Conservation (phyloP, 352 stramenopile genomes). For the Globisporangium apiculatum region DNA sequence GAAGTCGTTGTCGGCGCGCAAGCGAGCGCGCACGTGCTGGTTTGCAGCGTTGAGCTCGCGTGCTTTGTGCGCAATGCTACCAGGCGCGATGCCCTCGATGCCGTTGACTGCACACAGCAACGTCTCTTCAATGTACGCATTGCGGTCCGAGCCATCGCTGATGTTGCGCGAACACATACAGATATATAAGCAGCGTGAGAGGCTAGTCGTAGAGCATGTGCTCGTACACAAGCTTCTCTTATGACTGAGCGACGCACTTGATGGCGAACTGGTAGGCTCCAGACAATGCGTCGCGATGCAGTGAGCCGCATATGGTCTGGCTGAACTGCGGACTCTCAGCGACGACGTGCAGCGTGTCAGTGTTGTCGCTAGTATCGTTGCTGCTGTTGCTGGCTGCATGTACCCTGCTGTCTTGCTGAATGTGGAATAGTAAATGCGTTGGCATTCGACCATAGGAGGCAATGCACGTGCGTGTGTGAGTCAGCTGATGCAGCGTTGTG, state of each 20-base stretch:
- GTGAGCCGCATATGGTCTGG: slow-evolving; percentile 35
- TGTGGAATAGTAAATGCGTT: no score
- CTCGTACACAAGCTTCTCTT: no score
- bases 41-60: slow-evolving; percentile 13
- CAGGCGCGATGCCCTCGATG: slow-evolving; percentile 28
- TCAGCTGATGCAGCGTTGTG: background rate
- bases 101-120: slow-evolving; percentile 68
- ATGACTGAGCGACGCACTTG: slow-evolving; percentile 12
- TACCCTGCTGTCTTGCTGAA: no score
- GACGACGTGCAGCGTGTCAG: slow-evolving; percentile 15
- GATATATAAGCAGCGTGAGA: no score
- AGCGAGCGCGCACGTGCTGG: slow-evolving; percentile 54
- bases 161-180: background rate
- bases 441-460: no score
- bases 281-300: slow-evolving; percentile 13
- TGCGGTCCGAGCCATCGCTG: slow-evolving; percentile 45
- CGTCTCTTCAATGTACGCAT: slow-evolving; percentile 91
- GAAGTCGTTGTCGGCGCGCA: slow-evolving; percentile 96
- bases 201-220: no score
- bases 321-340: slow-evolving; percentile 91
- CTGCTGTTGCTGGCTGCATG: background rate
- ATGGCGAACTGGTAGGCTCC: slow-evolving; percentile 24
- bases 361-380: background rate
- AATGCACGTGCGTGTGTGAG: background rate
- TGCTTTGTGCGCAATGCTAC: slow-evolving; percentile 19